Conservation (phyloP, 2,329 filamentous ascomycete genomes). For the Ophiocordyceps robertsii region DNA sequence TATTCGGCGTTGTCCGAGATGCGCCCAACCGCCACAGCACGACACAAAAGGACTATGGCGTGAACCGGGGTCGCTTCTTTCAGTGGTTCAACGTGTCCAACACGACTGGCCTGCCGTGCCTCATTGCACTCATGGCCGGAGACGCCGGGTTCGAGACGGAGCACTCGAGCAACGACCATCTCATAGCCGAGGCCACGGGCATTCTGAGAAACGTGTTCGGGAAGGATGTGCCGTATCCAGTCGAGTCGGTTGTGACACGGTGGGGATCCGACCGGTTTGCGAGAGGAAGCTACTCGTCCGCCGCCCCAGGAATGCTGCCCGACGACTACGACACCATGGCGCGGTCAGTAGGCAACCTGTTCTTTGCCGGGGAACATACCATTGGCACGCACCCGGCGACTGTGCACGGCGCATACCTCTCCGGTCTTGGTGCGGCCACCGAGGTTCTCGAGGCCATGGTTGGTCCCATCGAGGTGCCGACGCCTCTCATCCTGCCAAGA, state of each 20-base stretch:
- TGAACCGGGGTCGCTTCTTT: constrained; percentile 81
- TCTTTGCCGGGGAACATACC: constrained; percentile 94
- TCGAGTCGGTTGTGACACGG: constrained; percentile 79
- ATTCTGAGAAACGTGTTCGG: constrained; percentile 69
- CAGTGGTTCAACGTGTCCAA: constrained; percentile 95
- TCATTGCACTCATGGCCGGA: constrained; percentile 90
- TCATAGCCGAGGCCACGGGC: constrained; percentile 68
- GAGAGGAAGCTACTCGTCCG: constrained; percentile 90
- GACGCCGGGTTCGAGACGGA: constrained; percentile 88
- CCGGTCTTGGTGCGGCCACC: constrained; percentile 76
- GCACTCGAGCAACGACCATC: constrained; percentile 55
- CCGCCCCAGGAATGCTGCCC: constrained; percentile 66
- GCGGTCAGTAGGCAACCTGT: constrained; percentile 67
- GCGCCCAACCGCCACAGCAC: constrained; percentile 57
- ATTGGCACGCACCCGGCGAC: constrained; percentile 93
- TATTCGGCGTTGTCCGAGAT: constrained; percentile 81
- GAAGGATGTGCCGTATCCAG: constrained; percentile 56
- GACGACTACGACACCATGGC: constrained; percentile 94
- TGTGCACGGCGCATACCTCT: constrained; percentile 91
- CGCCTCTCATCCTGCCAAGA: constrained; percentile 59
- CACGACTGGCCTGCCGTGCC: constrained; percentile 73
- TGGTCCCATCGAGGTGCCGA: constrained; percentile 66
- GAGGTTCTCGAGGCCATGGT: constrained; percentile 72
- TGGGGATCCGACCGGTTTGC: constrained; percentile 89
- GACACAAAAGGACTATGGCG: constrained; percentile 64